phyloP scores from a whole-genome alignment of 768 basidiomycete species.

The Mycena floridula region DNA sequence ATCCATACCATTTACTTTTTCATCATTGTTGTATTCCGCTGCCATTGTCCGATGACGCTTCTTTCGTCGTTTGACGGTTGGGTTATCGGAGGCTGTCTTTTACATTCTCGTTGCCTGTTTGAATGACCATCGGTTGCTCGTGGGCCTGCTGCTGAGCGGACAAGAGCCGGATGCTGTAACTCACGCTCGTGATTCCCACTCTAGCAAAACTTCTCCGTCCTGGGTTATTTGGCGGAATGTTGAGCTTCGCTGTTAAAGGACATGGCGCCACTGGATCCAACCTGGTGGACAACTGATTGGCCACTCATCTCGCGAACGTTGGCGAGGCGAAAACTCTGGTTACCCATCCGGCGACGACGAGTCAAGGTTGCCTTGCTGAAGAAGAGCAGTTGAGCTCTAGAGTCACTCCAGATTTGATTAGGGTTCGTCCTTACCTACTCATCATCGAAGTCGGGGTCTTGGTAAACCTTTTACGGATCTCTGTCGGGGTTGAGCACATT shows the following conservation, averaged over 20 bases:
- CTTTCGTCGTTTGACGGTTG: no score
- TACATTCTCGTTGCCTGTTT: no score
- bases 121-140: no score
- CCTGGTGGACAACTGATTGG: conserved; percentile 31
- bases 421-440: conserved; percentile 28
- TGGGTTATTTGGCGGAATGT: conserved; percentile 29
- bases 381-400: conserved; percentile 45
- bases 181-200: no score
- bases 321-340: conserved; percentile 55
- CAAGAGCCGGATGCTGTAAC: no score
- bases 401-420: conserved; percentile 51
- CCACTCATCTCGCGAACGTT: conserved; percentile 29
- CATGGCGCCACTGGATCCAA: conserved; percentile 20
- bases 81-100: no score
- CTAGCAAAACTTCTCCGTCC: no score
- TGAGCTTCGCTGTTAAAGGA: conserved; percentile 34
- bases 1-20: no score
- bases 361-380: conserved; percentile 48
- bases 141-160: no score
- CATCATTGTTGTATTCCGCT: no score
- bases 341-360: conserved; percentile 53
- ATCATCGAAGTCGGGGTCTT: neutral
- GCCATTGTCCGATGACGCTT: no score
- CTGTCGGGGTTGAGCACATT: conserved; percentile 37
- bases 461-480: conserved; percentile 18